Evolutionary conservation across 306 rosid species (phyloP).

Genomic region (Rubus idaeus): DNA sequence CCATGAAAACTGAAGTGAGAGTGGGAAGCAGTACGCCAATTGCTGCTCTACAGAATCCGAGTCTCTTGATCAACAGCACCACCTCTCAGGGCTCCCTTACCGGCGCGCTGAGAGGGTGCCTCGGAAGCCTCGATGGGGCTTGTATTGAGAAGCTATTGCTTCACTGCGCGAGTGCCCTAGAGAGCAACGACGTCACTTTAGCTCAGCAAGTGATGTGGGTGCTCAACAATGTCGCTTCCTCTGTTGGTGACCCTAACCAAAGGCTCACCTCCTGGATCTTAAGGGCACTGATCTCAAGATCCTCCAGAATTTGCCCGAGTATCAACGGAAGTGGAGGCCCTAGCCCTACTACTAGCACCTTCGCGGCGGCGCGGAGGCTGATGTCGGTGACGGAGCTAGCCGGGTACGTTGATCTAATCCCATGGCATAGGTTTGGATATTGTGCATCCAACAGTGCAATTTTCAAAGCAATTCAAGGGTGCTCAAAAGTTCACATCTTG

Average conservation of each 20-base stretch:
- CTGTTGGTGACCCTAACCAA: slow-evolving; percentile 83
- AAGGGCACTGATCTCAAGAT: slow-evolving; percentile 83
- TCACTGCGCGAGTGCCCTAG: slow-evolving; percentile 89
- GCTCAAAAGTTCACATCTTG: slow-evolving; percentile 60
- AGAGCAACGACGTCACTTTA: slow-evolving; percentile 76
- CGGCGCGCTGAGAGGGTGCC: slow-evolving; percentile 74
- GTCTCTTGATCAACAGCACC: slow-evolving; percentile 38
- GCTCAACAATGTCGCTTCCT: slow-evolving; percentile 85
- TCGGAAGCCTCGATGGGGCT: slow-evolving; percentile 84
- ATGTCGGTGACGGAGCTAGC: slow-evolving; percentile 85
- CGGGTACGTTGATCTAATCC: slow-evolving; percentile 94
- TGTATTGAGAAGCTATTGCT: slow-evolving; percentile 85
- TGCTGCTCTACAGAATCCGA: slow-evolving; percentile 66
- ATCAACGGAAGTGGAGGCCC: slow-evolving; percentile 34
- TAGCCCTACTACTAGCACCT: slow-evolving; percentile 17
- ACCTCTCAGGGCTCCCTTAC: slow-evolving; percentile 44
- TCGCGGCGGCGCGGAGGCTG: slow-evolving; percentile 47
- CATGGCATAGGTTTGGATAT: slow-evolving; percentile 92
- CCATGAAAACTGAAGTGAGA: slow-evolving; percentile 74
- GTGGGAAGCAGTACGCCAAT: slow-evolving; percentile 42
- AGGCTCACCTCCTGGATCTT: slow-evolving; percentile 87
- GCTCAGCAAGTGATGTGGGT: slow-evolving; percentile 99
- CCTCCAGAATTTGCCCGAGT: slow-evolving; percentile 66
- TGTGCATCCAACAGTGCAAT: slow-evolving; percentile 81
- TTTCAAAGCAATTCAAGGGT: slow-evolving; percentile 63